Base-by-base conservation (phyloP, 345 rosid species). In the Linum lewisii region DNA sequence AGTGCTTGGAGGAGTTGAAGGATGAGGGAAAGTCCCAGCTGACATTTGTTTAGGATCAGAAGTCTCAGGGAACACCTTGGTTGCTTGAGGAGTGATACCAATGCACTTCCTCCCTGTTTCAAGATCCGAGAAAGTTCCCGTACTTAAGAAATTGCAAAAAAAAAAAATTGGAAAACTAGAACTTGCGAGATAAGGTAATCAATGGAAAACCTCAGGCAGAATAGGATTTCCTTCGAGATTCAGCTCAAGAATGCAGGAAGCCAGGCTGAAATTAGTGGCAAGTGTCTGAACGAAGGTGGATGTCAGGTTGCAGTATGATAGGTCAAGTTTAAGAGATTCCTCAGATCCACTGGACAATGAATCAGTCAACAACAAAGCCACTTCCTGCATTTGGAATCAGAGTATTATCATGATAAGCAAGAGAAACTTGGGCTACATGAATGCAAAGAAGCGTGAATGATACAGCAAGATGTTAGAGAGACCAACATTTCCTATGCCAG, bases 401-500 rank as follows among this genome's bases (percentile, higher is more conserved):
- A 26, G 62, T 19, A 60, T 51, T 62, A 64, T 54, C 55, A 66
- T 16, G 29, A 47, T 29, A 52, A 64, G 45, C 34, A 34, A 24
- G 21, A 54, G 52, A 64, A 67, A 45, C 32, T 59, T 22, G 11
- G 24, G 25, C 11, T 0, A 44, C 13, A 21, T 61, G 66, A 37
- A 9, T 59, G 21, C 5, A 60, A 19, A 9, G 29, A 63, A 26
- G 5, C 1, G 24, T 7, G 0, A 64, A 64, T n/a, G 22, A 22
- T 44, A 42, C 7, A 63, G 42, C 36, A 51, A 25, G 58, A n/a
- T 2, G 25, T 13, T 24, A 29, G 47, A 15, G 20, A n/a, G 44
- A 63, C 86, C 79, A 56, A 89, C 97, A 75, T 67, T 73, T 85
- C 95, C 95, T 62, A 93, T 77, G 67, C 83, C 82, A 18, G 90